Percentiles rank a stretch among this genome's conserved stretches.
Evolutionary conservation across 306 rosid species (phyloP).

Genomic region (Pyrus communis): DNA sequence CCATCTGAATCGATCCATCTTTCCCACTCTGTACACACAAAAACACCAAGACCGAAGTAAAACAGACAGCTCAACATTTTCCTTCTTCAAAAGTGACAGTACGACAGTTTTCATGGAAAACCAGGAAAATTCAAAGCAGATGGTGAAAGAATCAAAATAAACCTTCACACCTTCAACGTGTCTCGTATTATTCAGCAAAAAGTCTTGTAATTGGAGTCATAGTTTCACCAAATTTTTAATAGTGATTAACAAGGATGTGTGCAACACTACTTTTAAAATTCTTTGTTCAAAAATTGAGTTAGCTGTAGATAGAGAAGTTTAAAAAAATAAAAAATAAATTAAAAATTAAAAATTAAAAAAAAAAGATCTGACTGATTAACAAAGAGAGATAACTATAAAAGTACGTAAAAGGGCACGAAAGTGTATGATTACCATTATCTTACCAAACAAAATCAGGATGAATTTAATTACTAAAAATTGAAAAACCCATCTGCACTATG

Average conservation of each 20-base stretch:
- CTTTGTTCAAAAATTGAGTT: not conserved
- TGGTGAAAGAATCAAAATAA: not conserved
- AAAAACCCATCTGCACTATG: not conserved
- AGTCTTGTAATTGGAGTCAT: not conserved
- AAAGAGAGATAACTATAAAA: not conserved
- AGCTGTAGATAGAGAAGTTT: not conserved
- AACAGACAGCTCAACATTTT: not conserved
- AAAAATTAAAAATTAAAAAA: too few relatives aligned
- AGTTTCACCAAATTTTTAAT: too few relatives aligned
- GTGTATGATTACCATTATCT: not conserved
- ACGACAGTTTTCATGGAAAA: not conserved
- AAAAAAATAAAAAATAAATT: not conserved
- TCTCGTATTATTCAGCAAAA: not conserved
- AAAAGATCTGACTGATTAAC: not conserved
- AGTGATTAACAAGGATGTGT: not conserved
- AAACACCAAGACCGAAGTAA: conserved; percentile 10
- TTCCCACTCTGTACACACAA: conserved; percentile 27
- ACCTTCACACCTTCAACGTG: not conserved
- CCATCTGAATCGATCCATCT: conserved; percentile 56
- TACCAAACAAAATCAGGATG: not conserved
- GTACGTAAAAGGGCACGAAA: not conserved
- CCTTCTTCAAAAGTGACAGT: not conserved
- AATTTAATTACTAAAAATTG: not conserved
- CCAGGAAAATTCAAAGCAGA: not conserved
- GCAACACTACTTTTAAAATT: not conserved